Percentiles rank a stretch among this genome's conserved stretches.
These are phyloP conservation scores for Cadophora sp. DNA, from an alignment of 2,329 filamentous ascomycete genomes.

Conservation along the genomic window DNA sequence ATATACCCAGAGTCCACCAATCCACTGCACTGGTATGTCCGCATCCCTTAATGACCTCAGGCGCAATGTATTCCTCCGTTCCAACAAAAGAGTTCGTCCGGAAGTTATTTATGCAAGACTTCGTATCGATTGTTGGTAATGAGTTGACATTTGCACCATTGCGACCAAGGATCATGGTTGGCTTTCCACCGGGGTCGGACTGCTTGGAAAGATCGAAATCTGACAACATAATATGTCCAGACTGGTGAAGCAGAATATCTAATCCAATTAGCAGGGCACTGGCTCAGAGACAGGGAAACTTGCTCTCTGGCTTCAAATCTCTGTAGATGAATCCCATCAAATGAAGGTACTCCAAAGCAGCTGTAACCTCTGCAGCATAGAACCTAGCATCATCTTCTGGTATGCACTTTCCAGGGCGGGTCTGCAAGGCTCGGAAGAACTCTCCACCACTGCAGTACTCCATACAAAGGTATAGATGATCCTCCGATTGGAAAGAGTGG, in stretches of 20 bases:
- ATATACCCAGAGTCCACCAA: constrained; percentile 98
- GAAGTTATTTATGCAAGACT: constrained; percentile 98
- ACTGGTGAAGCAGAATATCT: constrained; percentile 98
- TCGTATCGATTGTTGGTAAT: constrained; percentile 96
- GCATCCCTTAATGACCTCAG: constrained; percentile 98
- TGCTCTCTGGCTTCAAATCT: constrained; percentile 96
- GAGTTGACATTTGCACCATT: constrained; percentile 86
- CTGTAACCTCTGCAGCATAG: constrained; percentile 96
- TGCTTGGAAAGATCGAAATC: constrained; percentile 99
- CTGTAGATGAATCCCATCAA: constrained; percentile 99
- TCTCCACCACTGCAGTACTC: constrained; percentile 99
- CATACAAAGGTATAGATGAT: constrained; percentile 99
- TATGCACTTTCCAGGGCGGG: constrained; percentile 95
- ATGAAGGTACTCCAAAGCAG: constrained; percentile 94
- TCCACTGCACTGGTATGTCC: constrained; percentile 98
- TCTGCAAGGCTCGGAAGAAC: constrained; percentile 97
- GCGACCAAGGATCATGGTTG: constrained; percentile 91
- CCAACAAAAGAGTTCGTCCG: constrained; percentile 98
- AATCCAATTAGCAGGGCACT: constrained; percentile 47
- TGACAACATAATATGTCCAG: constrained; percentile 99
- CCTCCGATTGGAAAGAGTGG: constrained; percentile 98
- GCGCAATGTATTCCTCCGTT: constrained; percentile 98
- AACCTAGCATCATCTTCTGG: constrained; percentile 96
- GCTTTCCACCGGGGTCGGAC: constrained; percentile 92
- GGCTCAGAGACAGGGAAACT: constrained; percentile 48